Base-by-base conservation (phyloP, 2,329 filamentous ascomycete species). In the Lasiodiplodia hormozganensis region DNA sequence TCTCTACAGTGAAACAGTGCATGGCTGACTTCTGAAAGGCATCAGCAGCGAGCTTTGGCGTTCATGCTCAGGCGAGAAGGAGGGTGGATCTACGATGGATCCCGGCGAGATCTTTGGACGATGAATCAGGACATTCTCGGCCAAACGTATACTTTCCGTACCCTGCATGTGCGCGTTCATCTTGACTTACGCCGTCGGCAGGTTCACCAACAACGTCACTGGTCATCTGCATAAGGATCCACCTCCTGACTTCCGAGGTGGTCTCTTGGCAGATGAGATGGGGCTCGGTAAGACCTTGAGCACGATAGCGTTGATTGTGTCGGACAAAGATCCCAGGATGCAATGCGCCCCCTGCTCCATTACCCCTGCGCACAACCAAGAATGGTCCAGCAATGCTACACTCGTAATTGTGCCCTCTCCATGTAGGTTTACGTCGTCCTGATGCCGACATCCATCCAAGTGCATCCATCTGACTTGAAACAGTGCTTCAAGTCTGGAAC, bases 261-360 rank as follows among this genome's bases (percentile, higher is more conserved):
- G 92, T 3, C 89, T 95, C 43, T 81, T 95, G 23, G 92, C 92
- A 16, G 92, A 95, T 76, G 93, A 94, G 89, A 96, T 96, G 92
- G 92, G 92, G 31, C 82, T 95, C n/a, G 92, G 92, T 10, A 96
- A 95, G 80, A 94, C 92, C 0, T 79, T 70, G 40, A 65, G 34
- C 28, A 69, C 66, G 51, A 65, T 69, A 38, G 25, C 69, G 6
- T 60, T 70, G 28, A 43, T 70, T 6, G 67, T 60, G 3, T 31
- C 54, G 16, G 69, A 70, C 16, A 36, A 58, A 18, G 25, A 65
- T 14, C 34, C 47, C 36, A 43, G 10, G 4, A 12, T 31, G 6
- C 34, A 7, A 23, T 8, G 0, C 18, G 14, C 5, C 11, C 18
- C 8, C 10, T 3, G 6, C 2, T 1, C 10, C 12, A 18, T 40